Percentiles rank a stretch among this genome's conserved stretches.
Evolutionary conservation across 2,329 filamentous ascomycete species (phyloP).

Genomic region (Ophiostoma ulmi): DNA sequence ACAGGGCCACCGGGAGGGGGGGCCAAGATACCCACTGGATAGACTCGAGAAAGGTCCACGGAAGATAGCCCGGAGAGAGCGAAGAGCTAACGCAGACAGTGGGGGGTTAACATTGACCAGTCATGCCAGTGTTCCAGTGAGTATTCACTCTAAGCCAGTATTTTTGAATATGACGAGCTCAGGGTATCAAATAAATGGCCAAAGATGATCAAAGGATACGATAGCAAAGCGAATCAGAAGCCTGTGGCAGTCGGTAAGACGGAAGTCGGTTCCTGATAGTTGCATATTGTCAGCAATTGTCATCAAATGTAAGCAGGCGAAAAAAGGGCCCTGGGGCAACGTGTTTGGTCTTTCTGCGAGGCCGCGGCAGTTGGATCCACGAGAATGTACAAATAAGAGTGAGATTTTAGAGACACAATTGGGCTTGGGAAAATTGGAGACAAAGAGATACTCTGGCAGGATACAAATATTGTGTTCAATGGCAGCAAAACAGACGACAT

Average conservation of each 20-base stretch:
- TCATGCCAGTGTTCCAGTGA: neutral
- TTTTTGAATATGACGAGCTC: neutral
- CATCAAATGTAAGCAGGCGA: neutral
- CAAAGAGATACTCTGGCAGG: neutral
- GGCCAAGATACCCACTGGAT: neutral
- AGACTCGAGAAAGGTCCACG: neutral
- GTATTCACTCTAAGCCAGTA: neutral
- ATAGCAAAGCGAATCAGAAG: neutral
- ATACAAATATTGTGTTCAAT: neutral
- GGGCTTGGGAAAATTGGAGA: neutral
- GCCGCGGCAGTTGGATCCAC: neutral
- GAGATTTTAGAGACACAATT: neutral
- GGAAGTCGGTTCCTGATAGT: neutral
- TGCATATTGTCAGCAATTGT: neutral
- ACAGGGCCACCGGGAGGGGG: too few relatives aligned
- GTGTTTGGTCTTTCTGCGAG: neutral
- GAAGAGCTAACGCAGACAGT: neutral
- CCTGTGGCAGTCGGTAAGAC: too few relatives aligned
- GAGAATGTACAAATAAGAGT: neutral
- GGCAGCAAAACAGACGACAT: neutral
- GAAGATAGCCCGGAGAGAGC: slow-evolving; percentile 8
- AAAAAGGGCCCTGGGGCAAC: neutral
- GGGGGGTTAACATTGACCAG: neutral
- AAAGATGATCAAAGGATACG: neutral
- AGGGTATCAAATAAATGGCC: neutral